phyloP scores from a whole-genome alignment of 345 rosid species.

The Boechera retrofracta region DNA sequence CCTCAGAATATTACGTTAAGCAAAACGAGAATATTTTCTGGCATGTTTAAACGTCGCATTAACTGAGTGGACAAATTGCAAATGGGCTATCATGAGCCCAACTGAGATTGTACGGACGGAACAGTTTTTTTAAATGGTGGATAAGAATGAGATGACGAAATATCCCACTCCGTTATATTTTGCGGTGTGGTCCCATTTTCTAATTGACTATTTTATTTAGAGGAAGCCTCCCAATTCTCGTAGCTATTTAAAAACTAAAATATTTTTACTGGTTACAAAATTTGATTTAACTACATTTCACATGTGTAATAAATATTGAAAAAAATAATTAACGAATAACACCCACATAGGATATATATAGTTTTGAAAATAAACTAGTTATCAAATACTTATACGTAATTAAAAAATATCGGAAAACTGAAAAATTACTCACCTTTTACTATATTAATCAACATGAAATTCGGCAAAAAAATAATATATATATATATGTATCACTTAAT shows the following conservation, averaged over 20 bases:
- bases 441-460: background rate
- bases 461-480: background rate
- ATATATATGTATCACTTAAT: background rate
- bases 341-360: too few species aligned
- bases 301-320: background rate
- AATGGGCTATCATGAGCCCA: conserved; percentile 41
- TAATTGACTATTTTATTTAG: background rate
- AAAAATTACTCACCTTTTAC: background rate
- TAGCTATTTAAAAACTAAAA: background rate
- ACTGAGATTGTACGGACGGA: conserved; percentile 27
- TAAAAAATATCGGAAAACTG: background rate
- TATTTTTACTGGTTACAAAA: background rate
- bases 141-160: conserved; percentile 30
- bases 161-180: conserved; percentile 1
- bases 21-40: conserved; percentile 7
- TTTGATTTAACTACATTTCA: conserved; percentile 15
- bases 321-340: background rate
- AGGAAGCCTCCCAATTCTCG: conserved; percentile 6
- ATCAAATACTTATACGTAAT: background rate
- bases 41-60: conserved; percentile 32
- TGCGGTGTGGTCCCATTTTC: conserved; percentile 11
- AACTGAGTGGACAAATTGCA: background rate
- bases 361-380: too few species aligned
- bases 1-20: too few species aligned
- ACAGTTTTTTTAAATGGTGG: conserved; percentile 19